A percentile compares a stretch with the other conserved stretches of the same genome.
These are phyloP conservation scores for Paraphaeosphaeria minitans DNA, from an alignment of 2,329 filamentous ascomycete species.

Conservation along the genomic window DNA sequence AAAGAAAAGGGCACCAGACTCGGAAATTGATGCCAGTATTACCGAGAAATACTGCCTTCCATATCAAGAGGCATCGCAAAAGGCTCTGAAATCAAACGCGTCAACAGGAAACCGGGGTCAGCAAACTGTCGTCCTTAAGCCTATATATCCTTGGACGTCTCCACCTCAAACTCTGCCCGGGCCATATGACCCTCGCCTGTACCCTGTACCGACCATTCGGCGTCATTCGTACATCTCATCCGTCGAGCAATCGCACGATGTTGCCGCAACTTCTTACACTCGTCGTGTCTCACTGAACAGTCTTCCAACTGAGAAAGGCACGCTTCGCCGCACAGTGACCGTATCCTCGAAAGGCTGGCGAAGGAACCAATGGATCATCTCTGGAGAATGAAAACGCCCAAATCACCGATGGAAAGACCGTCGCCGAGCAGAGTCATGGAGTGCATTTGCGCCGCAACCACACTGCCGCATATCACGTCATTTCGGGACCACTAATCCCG, in stretches of 20 bases:
- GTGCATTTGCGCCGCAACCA: background rate
- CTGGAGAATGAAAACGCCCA: slow-evolving; percentile 28
- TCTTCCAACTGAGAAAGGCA: slow-evolving; percentile 17
- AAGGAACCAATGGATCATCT: slow-evolving; percentile 43
- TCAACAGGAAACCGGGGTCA: slow-evolving; percentile 17
- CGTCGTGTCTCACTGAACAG: slow-evolving; percentile 34
- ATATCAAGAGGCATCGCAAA: slow-evolving; percentile 15
- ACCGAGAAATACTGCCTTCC: slow-evolving; percentile 15
- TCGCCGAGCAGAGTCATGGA: slow-evolving; percentile 1
- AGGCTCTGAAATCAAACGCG: slow-evolving; percentile 18
- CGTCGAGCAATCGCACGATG: slow-evolving; percentile 11
- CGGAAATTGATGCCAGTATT: background rate
- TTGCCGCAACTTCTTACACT: slow-evolving; percentile 26
- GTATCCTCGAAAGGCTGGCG: slow-evolving; percentile 39
- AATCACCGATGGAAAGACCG: slow-evolving; percentile 3
- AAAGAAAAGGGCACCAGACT: slow-evolving; percentile 20
- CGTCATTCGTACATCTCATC: slow-evolving; percentile 22
- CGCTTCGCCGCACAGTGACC: slow-evolving; percentile 34
- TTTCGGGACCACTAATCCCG: background rate
- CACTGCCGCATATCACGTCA: background rate
- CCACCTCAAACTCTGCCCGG: slow-evolving; percentile 41
- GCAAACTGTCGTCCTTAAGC: slow-evolving; percentile 22
- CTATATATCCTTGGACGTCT: slow-evolving; percentile 41
- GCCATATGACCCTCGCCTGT: slow-evolving; percentile 43
- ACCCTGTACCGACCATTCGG: slow-evolving; percentile 38